These are phyloP conservation scores for Geosmithia morbida DNA, from an alignment of 2,329 filamentous ascomycete genomes.

Conservation along the genomic window DNA sequence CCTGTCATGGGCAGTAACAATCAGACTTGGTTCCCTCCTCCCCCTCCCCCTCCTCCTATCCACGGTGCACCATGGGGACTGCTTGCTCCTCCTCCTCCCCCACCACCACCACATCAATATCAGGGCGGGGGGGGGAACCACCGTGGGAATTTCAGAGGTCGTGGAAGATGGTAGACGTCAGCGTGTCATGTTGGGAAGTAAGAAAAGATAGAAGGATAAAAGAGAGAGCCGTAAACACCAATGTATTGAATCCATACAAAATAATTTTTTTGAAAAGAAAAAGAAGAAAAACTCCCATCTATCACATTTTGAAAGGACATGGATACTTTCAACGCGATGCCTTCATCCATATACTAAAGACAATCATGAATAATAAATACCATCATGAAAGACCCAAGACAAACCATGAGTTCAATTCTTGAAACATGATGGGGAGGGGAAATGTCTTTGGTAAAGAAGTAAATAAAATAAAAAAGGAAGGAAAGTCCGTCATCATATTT, in stretches of 20 bases:
- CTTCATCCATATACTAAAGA: too few relatives aligned
- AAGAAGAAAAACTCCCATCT: too few relatives aligned
- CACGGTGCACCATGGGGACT: not conserved
- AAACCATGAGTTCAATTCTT: not conserved
- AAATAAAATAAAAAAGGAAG: not conserved
- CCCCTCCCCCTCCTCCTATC: not conserved
- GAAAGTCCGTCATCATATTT: not conserved
- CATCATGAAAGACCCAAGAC: not conserved
- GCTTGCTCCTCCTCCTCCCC: constrained; percentile 8
- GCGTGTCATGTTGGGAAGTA: not conserved
- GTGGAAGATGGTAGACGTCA: constrained; percentile 7
- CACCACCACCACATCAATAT: constrained; percentile 3
- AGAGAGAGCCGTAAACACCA: not conserved
- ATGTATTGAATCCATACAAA: not conserved
- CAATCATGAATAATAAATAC: not conserved
- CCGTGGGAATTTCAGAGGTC: constrained; percentile 11
- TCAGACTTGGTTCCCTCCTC: not conserved
- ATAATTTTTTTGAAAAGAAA: not conserved
- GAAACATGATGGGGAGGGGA: not conserved
- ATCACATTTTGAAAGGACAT: too few relatives aligned
- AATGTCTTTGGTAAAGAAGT: not conserved
- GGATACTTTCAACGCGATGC: too few relatives aligned
- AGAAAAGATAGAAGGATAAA: not conserved
- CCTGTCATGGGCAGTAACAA: constrained; percentile 1
- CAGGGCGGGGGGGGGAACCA: not conserved